Conservation (phyloP, 1,284 basidiomycete genomes). For the Leccinum solheimii region DNA sequence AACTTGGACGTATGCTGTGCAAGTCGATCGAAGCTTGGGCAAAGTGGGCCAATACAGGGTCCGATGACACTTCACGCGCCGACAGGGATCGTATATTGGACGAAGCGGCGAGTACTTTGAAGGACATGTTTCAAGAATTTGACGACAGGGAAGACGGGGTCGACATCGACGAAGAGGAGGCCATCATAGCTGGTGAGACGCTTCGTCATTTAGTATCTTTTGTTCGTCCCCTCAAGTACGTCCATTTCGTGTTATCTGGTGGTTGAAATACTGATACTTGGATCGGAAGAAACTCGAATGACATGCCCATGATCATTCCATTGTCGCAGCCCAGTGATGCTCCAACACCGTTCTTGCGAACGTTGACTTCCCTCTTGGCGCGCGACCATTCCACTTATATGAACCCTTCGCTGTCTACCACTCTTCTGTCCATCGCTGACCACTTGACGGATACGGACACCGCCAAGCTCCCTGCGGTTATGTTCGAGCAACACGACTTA, state of each 20-base stretch:
- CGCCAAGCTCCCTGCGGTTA: slow-evolving; percentile 54
- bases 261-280: slow-evolving; percentile 8
- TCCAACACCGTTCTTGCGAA: slow-evolving; percentile 57
- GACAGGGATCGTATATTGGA: slow-evolving; percentile 60
- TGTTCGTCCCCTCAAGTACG: slow-evolving; percentile 54
- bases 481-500: slow-evolving; percentile 64
- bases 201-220: slow-evolving; percentile 58
- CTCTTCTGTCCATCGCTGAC: slow-evolving; percentile 60
- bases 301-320: slow-evolving; percentile 53
- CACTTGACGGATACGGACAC: slow-evolving; percentile 66
- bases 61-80: slow-evolving; percentile 22
- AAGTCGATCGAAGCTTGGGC: slow-evolving; percentile 62
- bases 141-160: slow-evolving; percentile 62
- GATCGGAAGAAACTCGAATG: slow-evolving; percentile 51
- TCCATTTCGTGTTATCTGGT: slow-evolving; percentile 13
- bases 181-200: slow-evolving; percentile 58
- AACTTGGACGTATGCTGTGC: slow-evolving; percentile 54
- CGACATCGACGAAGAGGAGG: slow-evolving; percentile 66
- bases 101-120: slow-evolving; percentile 65
- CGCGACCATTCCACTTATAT: slow-evolving; percentile 58
- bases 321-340: slow-evolving; percentile 50
- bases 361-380: slow-evolving; percentile 57
- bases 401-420: slow-evolving; percentile 60
- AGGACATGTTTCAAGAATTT: slow-evolving; percentile 70
- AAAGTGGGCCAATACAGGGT: slow-evolving; percentile 30